Base-by-base conservation (phyloP, 2,329 filamentous ascomycete genomes). In the Fusarium anguioides region DNA sequence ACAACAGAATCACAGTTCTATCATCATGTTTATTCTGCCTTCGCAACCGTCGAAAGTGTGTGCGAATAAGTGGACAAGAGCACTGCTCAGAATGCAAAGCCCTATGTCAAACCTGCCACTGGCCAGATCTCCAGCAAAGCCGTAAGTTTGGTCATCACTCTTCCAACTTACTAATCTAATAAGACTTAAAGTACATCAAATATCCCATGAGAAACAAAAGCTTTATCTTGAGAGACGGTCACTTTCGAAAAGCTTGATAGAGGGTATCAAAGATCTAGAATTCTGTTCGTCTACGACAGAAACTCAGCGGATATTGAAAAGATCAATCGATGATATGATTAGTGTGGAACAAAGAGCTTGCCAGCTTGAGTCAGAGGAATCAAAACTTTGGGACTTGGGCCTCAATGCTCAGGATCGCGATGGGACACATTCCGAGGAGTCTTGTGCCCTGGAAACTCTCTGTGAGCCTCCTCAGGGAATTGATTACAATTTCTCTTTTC, bases 81-180 rank as follows among this genome's bases (percentile, higher is more conserved):
- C 48, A 33, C 3, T 51, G 48, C 39, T 51, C 37, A 20, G 48
- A 51, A n/a, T 51, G 48, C 39, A 46, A 26, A n/a, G 48, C 48
- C 7, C 5, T 51, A 24, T 51, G 37, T 2, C 48, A 51, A 12
- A 21, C 39, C 18, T 51, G 48, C 6, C 48, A 51, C 18, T 51
- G 48, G 48, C 48, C 48, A 3, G 33, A 51, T 20, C 20, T 24
- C 4, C 47, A 50, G 6, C 48, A 51, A 24, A 51, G 23, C n/a
- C 48, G 48, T 51, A 6, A 26, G 48, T 45, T 4, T 8, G 8
- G 1, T 26, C 4, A 7, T 0, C 17, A 14, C 11, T 3, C 3
- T 1, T 15, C 2, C 4, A 23, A 8, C 2, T 15, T 5, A 8
- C 17, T 14, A 3, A 2, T 17, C 37, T 51, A 26, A 51, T 15